Base-by-base conservation (phyloP, 805 yeast genomes). In the Suhomyces sp. region DNA sequence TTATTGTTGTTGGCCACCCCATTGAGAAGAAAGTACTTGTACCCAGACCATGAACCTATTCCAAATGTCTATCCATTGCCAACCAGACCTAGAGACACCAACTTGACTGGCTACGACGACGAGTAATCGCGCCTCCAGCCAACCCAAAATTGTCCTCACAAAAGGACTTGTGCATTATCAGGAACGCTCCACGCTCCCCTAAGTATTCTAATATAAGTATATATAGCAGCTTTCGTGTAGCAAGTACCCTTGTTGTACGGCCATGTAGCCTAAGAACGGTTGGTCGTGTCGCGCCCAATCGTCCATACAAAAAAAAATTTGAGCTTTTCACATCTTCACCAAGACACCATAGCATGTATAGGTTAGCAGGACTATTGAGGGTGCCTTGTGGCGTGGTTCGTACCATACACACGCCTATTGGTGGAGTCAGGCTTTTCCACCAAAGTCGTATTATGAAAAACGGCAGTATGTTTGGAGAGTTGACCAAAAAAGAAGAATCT, bases 21-120 rank as follows among this genome's bases (percentile, higher is more conserved):
- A 29, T 61, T 87, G 47, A 85, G 96, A 79, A 83, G 87, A 71
- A 83, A 79, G 67, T 85, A 74, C 66, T 70, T 85, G 56, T 88
- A 82, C 64, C 79, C 73, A 36, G 90, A 86, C 65, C 86, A 85
- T 52, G 80, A 73, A 41, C 85, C 86, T 13, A 73, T 88, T 56
- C 96, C 96, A 45, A 61, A 68, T 46, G 83, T 81, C 7, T 81
- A 81, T 61, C 85, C 84, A 15, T 65, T 84, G 59, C 88, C 88
- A 46, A 65, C 72, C 22, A 76, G 86, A 57, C 71, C 79, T 26
- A 80, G 88, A 67, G 81, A 80, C 60, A 64, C 60, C 38, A 65
- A 55, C 33, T 78, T 74, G 68, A 57, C 66, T n/a, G 88, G 88
- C 6, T 84, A 71, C 59, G 88, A 83, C 56, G 87, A 84, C 68